These are phyloP conservation scores for Tetracentron sinense DNA, from an alignment of 164 flowering plant genomes.

Conservation along the genomic window DNA sequence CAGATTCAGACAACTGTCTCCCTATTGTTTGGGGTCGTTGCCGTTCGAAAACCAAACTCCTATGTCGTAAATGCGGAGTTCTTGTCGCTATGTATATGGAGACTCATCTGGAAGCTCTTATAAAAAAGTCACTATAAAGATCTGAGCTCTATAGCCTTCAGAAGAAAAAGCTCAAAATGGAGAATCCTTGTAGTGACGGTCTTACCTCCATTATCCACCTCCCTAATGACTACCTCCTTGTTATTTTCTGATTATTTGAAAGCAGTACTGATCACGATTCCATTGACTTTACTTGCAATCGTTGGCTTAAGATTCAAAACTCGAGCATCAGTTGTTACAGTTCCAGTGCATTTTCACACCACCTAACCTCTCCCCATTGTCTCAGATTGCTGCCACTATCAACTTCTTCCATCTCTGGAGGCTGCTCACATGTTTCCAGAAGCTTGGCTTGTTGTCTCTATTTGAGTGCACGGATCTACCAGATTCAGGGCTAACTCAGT, in stretches of 20 bases:
- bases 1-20: conserved; percentile 53
- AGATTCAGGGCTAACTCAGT: conserved; percentile 41
- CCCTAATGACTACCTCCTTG: conserved; percentile 69
- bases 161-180: conserved; percentile 27
- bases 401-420: conserved; percentile 32
- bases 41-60: conserved; percentile 52
- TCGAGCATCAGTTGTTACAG: conserved; percentile 45
- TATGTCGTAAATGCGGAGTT: conserved; percentile 60
- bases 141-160: conserved; percentile 55
- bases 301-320: conserved; percentile 64
- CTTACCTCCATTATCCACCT: conserved; percentile 41
- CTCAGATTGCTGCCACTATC: conserved; percentile 20
- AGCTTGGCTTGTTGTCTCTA: conserved; percentile 43
- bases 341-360: conserved; percentile 45
- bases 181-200: conserved; percentile 7
- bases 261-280: conserved; percentile 47
- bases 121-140: conserved; percentile 44
- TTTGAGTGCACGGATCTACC: conserved; percentile 58
- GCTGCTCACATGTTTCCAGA: conserved; percentile 51
- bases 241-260: conserved; percentile 39
- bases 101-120: conserved; percentile 35
- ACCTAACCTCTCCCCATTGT: conserved; percentile 12
- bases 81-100: conserved; percentile 50
- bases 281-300: conserved; percentile 68
- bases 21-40: conserved; percentile 43